A percentile compares a stretch with the other conserved stretches of the same genome.
Evolutionary conservation across 1,139 yeast genomes (phyloP).

Genomic region (Pichia sp.): DNA sequence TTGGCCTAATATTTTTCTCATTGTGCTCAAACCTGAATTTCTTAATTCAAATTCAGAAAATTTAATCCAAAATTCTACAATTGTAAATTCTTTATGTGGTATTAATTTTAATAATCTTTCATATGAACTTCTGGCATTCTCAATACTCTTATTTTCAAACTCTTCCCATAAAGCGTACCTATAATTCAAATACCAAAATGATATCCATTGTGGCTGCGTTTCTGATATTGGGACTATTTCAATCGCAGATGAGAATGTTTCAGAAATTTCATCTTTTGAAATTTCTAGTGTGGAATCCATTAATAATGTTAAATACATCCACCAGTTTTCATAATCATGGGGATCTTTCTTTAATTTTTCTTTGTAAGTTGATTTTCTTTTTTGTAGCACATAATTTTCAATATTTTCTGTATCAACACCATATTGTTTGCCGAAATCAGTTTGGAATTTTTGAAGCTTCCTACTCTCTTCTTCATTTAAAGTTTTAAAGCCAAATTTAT

Average conservation of each 20-base stretch:
- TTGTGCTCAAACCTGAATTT: conserved; percentile 40
- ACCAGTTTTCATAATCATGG: conserved; percentile 72
- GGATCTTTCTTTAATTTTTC: conserved; percentile 42
- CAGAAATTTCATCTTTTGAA: conserved; percentile 28
- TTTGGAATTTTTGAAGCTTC: conserved; percentile 41
- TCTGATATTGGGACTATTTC: conserved; percentile 33
- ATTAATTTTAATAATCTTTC: conserved; percentile 41
- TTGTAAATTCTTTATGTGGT: conserved; percentile 57
- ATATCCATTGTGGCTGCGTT: conserved; percentile 48
- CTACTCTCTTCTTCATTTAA: conserved; percentile 36
- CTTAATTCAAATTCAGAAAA: conserved; percentile 74
- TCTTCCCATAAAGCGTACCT: conserved; percentile 63
- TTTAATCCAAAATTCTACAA: conserved; percentile 69
- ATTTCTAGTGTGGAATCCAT: conserved; percentile 26
- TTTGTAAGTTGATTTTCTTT: conserved; percentile 54
- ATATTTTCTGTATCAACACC: conserved; percentile 49
- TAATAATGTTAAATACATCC: conserved; percentile 55
- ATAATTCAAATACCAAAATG: conserved; percentile 68
- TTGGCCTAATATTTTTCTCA: conserved; percentile 68
- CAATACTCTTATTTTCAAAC: conserved; percentile 37
- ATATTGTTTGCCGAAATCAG: conserved; percentile 59
- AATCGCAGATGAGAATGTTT: conserved; percentile 34
- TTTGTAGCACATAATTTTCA: conserved; percentile 44
- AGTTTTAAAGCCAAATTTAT: conserved; percentile 43
- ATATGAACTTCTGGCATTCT: conserved; percentile 48